Conservation (phyloP, 176 grass and related monocot species). For the Musa beccarii region DNA sequence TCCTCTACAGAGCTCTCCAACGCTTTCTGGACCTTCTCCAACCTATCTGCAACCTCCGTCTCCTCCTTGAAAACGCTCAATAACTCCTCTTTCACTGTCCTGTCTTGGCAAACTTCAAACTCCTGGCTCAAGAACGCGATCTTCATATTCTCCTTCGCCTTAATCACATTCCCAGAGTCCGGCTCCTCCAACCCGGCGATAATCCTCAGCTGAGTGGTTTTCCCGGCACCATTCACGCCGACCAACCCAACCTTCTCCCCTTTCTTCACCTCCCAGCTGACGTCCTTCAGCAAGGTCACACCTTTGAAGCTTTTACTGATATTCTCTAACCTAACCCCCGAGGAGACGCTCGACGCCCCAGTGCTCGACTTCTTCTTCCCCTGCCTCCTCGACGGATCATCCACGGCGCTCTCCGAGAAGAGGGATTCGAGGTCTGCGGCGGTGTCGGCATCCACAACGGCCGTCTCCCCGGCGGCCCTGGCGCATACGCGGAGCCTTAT, state of each 20-base stretch:
- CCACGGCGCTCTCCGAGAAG: conserved; percentile 28
- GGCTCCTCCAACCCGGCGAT: conserved; percentile 62
- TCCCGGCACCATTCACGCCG: conserved; percentile 88
- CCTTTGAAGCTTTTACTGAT: conserved; percentile 82
- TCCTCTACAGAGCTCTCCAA: conserved; percentile 67
- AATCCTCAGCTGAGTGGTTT: conserved; percentile 91
- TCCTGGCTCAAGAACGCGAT: conserved; percentile 88
- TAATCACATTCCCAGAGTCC: conserved; percentile 70
- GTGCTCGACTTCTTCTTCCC: conserved; percentile 54
- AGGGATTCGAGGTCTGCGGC: conserved; percentile 40
- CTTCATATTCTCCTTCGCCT: conserved; percentile 78
- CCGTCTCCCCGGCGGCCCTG: conserved; percentile 33
- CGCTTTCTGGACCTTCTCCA: conserved; percentile 72
- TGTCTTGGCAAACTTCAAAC: conserved; percentile 67
- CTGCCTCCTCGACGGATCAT: conserved; percentile 13
- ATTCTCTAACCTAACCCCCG: conserved; percentile 70
- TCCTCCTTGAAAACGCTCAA: conserved; percentile 70
- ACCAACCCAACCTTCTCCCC: conserved; percentile 93
- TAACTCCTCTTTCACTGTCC: conserved; percentile 69
- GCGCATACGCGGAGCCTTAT: conserved; percentile 22
- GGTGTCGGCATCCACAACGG: conserved; percentile 20
- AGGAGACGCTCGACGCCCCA: conserved; percentile 81
- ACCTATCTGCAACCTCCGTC: conserved; percentile 55
- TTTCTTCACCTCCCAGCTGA: conserved; percentile 90
- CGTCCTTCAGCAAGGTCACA: conserved; percentile 65